Evolutionary conservation across 1,139 yeast species (phyloP).

Genomic region (Chernovozyma sophiae-reginae): DNA sequence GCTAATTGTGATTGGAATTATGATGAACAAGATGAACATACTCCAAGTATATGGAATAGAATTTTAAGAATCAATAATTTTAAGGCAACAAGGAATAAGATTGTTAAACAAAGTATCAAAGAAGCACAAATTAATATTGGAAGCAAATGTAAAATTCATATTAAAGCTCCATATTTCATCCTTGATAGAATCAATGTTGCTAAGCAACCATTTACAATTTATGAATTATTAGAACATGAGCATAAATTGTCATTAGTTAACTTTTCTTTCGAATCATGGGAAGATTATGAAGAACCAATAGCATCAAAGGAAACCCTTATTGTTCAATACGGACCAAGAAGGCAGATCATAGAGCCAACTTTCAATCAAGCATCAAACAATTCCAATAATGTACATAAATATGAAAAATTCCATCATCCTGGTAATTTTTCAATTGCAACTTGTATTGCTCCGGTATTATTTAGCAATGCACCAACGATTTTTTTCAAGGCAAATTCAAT

Average conservation of each 20-base stretch:
- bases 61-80: slow-evolving; percentile 72
- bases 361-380: slow-evolving; percentile 78
- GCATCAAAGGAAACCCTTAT: slow-evolving; percentile 74
- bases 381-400: slow-evolving; percentile 82
- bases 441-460: slow-evolving; percentile 82
- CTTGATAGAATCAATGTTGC: slow-evolving; percentile 39
- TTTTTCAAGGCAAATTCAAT: slow-evolving; percentile 49
- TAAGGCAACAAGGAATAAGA: slow-evolving; percentile 70
- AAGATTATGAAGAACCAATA: slow-evolving; percentile 79
- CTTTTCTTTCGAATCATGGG: slow-evolving; percentile 82
- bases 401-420: slow-evolving; percentile 77
- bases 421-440: slow-evolving; percentile 77
- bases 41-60: slow-evolving; percentile 77
- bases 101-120: slow-evolving; percentile 56
- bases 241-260: slow-evolving; percentile 81
- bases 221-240: slow-evolving; percentile 79
- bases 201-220: slow-evolving; percentile 54
- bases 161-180: slow-evolving; percentile 58
- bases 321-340: slow-evolving; percentile 91
- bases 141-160: slow-evolving; percentile 51
- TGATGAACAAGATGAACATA: slow-evolving; percentile 72
- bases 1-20: slow-evolving; percentile 83
- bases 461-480: slow-evolving; percentile 78
- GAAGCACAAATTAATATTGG: slow-evolving; percentile 68
- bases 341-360: slow-evolving; percentile 79